Conservation (phyloP, 192 early-diverging fungal genomes). For the Helicostylum pulchrum region DNA sequence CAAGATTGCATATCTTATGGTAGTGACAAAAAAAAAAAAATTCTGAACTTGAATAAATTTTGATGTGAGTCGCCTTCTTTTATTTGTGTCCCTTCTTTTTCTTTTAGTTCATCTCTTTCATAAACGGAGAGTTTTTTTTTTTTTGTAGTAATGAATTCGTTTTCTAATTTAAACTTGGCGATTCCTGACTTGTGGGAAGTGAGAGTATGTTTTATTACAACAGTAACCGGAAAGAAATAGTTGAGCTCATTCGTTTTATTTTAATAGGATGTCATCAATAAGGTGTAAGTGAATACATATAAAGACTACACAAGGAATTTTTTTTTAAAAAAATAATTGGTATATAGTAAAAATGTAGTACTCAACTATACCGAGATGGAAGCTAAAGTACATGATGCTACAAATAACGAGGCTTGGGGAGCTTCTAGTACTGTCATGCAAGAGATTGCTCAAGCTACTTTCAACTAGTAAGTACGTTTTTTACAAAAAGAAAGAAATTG, state of each 20-base stretch:
- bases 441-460: constrained; percentile 86
- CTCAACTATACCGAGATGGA: constrained; percentile 92
- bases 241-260: neutral
- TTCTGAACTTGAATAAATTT: no score
- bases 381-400: constrained; percentile 87
- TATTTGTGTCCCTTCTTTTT: no score
- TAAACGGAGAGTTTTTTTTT: no score
- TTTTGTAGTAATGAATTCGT: constrained; percentile 14
- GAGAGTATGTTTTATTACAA: constrained; percentile 29
- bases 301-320: no score
- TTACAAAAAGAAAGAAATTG: neutral
- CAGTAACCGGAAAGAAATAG: no score
- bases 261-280: constrained; percentile 40
- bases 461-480: constrained; percentile 61
- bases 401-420: constrained; percentile 91
- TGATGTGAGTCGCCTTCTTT: no score
- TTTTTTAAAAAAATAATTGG: neutral
- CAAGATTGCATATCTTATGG: no score
- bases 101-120: no score
- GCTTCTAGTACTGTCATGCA: constrained; percentile 88
- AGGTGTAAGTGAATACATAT: constrained; percentile 27
- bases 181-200: constrained; percentile 41
- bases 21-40: no score
- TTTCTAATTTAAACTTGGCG: constrained; percentile 19
- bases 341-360: constrained; percentile 71